Percentiles rank a stretch among this genome's conserved stretches.
Evolutionary conservation across 2,329 filamentous ascomycete species (phyloP).

Genomic region (Penicillium sp.): DNA sequence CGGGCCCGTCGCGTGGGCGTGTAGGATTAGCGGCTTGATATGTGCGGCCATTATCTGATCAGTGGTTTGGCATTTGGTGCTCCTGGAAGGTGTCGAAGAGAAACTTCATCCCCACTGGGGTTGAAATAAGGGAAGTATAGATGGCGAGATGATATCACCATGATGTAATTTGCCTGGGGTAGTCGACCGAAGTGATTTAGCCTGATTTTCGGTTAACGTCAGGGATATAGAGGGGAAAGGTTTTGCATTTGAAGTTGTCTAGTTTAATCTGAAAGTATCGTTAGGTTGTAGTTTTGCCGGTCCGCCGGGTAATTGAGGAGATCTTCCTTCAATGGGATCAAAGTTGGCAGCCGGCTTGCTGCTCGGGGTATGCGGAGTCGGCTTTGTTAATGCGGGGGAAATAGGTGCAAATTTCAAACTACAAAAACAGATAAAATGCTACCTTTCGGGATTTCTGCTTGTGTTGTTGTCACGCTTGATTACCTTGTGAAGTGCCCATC

Average conservation of each 20-base stretch:
- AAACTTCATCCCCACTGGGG: neutral
- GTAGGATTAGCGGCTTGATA: conserved; percentile 40
- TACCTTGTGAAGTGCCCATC: neutral
- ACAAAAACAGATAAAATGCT: neutral
- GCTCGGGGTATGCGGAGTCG: neutral
- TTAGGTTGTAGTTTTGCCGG: conserved; percentile 1
- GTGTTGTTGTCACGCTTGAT: neutral
- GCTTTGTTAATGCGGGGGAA: neutral
- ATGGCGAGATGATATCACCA: conserved; percentile 8
- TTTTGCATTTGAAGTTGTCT: neutral
- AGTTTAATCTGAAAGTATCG: too few relatives aligned
- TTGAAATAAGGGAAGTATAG: neutral
- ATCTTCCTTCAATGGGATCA: conserved; percentile 11
- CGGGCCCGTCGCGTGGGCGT: conserved; percentile 44
- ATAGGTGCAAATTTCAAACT: neutral
- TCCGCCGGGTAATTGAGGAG: neutral
- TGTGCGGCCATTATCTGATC: conserved; percentile 19
- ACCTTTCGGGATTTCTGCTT: too few relatives aligned
- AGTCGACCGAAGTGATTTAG: conserved; percentile 3
- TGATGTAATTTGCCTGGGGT: conserved; percentile 21
- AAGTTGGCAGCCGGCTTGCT: neutral
- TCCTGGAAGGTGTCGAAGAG: neutral
- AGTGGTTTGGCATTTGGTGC: neutral
- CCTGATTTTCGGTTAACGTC: neutral
- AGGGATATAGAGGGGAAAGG: neutral